These are phyloP conservation scores for Aurantiochytrium sp. DNA, from an alignment of 108 stramenopile genomes.

Conservation along the genomic window DNA sequence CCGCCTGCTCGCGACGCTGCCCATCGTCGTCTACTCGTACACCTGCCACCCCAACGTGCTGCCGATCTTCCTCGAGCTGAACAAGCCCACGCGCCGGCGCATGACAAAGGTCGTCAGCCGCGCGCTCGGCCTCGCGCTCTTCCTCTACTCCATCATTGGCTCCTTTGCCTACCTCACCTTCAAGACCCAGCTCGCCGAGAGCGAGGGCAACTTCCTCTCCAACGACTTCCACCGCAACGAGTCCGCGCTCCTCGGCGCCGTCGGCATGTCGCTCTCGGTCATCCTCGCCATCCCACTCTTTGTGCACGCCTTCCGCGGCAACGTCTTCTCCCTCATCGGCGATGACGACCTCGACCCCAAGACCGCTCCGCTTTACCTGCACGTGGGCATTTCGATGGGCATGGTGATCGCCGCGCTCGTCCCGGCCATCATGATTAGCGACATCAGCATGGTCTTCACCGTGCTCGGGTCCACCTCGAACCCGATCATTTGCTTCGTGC, in stretches of 20 bases:
- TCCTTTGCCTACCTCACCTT: constrained; percentile 17
- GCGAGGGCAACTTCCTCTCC: not conserved
- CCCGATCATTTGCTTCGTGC: constrained; percentile 19
- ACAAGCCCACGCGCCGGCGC: not conserved
- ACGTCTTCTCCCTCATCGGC: not conserved
- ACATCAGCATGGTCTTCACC: not conserved
- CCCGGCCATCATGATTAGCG: constrained; percentile 28
- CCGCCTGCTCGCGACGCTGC: not conserved
- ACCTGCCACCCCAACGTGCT: constrained; percentile 23
- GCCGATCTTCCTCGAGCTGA: constrained; percentile 15
- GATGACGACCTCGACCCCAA: not conserved
- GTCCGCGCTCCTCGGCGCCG: not conserved
- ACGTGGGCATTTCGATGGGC: not conserved
- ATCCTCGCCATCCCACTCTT: constrained; percentile 16
- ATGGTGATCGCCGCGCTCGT: not conserved
- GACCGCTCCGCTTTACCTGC: not conserved
- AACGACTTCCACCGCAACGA: not conserved
- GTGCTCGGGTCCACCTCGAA: constrained; percentile 14
- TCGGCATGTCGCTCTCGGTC: not conserved
- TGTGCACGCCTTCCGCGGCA: constrained; percentile 9
- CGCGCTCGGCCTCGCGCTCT: not conserved
- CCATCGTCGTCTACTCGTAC: constrained; percentile 28
- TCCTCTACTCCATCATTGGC: not conserved
- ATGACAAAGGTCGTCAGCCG: constrained; percentile 23
- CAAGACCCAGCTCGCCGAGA: not conserved